These are phyloP conservation scores for Paspalum notatum DNA, from an alignment of 176 grass and related monocot genomes.

Conservation along the genomic window DNA sequence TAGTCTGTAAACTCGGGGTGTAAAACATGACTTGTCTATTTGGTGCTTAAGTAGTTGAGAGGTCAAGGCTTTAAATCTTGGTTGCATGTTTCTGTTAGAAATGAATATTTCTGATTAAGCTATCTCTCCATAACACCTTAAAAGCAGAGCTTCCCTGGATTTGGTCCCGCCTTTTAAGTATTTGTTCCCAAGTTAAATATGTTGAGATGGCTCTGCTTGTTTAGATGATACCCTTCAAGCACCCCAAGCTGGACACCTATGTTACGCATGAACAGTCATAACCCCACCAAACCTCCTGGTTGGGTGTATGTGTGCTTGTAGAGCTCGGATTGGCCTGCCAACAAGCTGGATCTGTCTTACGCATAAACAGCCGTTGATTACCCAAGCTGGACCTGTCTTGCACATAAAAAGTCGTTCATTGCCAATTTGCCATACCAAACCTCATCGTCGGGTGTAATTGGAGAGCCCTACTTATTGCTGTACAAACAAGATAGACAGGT, in stretches of 20 bases:
- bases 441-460: neutral
- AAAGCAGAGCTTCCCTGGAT: neutral
- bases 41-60: neutral
- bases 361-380: neutral
- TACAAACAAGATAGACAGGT: constrained; percentile 10
- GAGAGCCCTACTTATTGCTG: neutral
- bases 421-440: neutral
- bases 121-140: neutral
- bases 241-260: neutral
- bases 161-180: neutral
- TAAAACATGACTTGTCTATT: constrained; percentile 4
- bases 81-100: neutral
- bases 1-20: neutral
- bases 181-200: neutral
- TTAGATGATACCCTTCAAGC: neutral
- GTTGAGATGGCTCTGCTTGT: neutral
- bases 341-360: neutral
- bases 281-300: neutral
- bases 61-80: neutral
- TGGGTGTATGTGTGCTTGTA: neutral
- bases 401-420: neutral
- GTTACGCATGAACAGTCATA: no score
- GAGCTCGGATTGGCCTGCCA: neutral
- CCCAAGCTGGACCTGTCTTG: neutral
- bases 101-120: neutral